Base-by-base conservation (phyloP, 495 filamentous ascomycete species). In the Tricharina praecox region DNA sequence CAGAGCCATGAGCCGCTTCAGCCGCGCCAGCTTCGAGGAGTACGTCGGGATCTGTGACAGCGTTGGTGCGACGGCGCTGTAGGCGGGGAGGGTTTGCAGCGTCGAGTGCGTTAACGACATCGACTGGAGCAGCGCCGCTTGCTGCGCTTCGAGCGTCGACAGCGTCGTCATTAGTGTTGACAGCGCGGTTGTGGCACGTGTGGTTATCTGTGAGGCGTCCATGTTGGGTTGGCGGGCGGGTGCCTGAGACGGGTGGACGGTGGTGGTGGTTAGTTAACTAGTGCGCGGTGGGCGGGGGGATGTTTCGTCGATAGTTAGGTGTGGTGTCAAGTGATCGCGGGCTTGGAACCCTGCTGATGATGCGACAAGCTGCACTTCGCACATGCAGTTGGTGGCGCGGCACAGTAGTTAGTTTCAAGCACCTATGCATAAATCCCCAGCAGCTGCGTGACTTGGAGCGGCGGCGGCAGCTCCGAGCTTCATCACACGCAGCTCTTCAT, bases 21-120 rank as follows among this genome's bases (percentile, higher is more conserved):
- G 50, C 1, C 52, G 58, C 10, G 50, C 36, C 13, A 61, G 52
- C 45, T 61, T 61, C 13, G 44, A 26, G 25, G 51, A 48, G 40
- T 61, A 61, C 24, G 46, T 32, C 18, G 58, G 58, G 45, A 61
- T 61, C 20, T 53, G 43, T 3, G 49, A 41, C 33, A 60, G 30
- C 2, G 57, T 60, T 1, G 56, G 56, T 2, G 58, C 48, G 43
- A 60, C 49, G 2, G 42, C 39, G 11, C 45, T 50, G 53, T 51
- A 59, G 21, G 26, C 39, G 10, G 57, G 58, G 34, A 59, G 50
- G 1, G 50, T 48, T 38, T 49, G 49, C 20, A 56, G 50, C 7
- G 53, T 44, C 44, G 34, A 48, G 21, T 41, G 40, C 7, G 57
- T 59, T 5, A 59, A 34, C 16, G 55, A 55, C 7, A 59, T 45